Conservation (phyloP, 805 yeast genomes). For the Kluyveromyces aestuarii region DNA sequence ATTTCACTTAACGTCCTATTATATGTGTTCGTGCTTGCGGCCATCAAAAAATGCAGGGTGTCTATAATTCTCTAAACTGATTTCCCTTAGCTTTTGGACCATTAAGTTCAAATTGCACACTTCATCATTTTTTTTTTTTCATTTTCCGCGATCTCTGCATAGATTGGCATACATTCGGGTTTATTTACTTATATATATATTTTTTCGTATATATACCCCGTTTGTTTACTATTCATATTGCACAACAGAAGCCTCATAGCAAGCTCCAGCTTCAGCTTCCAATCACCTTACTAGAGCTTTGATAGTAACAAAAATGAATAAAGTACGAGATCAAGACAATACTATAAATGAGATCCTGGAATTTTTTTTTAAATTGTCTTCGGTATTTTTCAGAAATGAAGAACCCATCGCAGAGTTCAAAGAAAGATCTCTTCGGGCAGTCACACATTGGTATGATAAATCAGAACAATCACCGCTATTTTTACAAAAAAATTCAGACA, state of each 20-base stretch:
- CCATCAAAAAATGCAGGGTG: neutral
- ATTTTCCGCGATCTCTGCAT: neutral
- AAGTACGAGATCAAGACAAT: neutral
- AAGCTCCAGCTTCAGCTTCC: neutral
- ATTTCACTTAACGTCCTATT: constrained; percentile 17
- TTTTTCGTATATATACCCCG: neutral
- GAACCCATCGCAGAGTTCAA: constrained; percentile 8
- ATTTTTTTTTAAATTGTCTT: neutral
- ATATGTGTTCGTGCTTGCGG: neutral
- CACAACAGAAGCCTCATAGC: neutral
- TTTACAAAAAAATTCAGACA: constrained; percentile 18
- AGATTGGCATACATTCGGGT: no score
- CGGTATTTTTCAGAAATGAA: constrained; percentile 16
- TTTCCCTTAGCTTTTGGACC: neutral
- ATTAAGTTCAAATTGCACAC: no score
- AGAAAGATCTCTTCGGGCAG: constrained; percentile 11
- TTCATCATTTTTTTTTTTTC: neutral
- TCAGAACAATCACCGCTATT: constrained; percentile 8
- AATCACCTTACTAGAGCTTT: neutral
- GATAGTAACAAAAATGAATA: neutral
- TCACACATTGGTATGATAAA: constrained; percentile 3
- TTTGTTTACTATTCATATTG: neutral
- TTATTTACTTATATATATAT: no score
- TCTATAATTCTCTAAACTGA: neutral
- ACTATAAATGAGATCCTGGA: neutral